Percentiles rank a stretch among this genome's conserved stretches.
These are phyloP conservation scores for Pythium monospermum DNA, from an alignment of 352 stramenopile species.

Conservation along the genomic window DNA sequence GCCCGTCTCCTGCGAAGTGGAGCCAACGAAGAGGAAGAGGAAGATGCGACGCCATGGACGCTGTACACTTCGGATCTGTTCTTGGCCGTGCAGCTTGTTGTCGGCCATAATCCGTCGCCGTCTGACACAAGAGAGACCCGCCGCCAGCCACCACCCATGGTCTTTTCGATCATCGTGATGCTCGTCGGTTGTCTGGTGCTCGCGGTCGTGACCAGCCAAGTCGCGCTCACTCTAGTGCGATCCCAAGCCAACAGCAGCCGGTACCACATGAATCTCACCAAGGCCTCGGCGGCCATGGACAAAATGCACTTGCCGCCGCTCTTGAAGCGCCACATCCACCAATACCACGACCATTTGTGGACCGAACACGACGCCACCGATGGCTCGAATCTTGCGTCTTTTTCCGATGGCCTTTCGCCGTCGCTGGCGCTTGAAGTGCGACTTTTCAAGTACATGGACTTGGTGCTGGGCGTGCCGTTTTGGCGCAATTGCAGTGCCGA, in stretches of 20 bases:
- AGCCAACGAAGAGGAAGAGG: not conserved
- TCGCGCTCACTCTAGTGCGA: constrained; percentile 2
- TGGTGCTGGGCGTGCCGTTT: constrained; percentile 25
- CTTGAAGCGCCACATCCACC: constrained; percentile 25
- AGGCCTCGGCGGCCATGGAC: constrained; percentile 27
- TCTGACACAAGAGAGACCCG: too few relatives aligned
- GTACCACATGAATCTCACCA: constrained; percentile 27
- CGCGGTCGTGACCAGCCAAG: constrained; percentile 1
- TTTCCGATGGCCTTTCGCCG: constrained; percentile 22
- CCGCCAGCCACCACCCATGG: too few relatives aligned
- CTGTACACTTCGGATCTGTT: constrained; percentile 1
- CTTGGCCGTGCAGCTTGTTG: too few relatives aligned
- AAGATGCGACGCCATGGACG: not conserved
- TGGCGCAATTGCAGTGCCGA: constrained; percentile 26
- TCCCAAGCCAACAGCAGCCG: constrained; percentile 7
- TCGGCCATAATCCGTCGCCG: too few relatives aligned
- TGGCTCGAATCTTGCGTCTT: constrained; percentile 12
- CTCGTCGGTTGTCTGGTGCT: constrained; percentile 2
- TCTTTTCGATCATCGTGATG: too few relatives aligned
- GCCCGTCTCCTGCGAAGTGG: constrained; percentile 2
- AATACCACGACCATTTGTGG: constrained; percentile 39
- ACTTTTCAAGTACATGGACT: constrained; percentile 31
- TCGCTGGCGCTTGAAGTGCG: constrained; percentile 30
- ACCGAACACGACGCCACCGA: constrained; percentile 27
- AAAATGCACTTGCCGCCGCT: constrained; percentile 21